Percentiles rank a stretch among this genome's conserved stretches.
Conservation (phyloP, 2,329 filamentous ascomycete genomes). For the Fusarium sp. region DNA sequence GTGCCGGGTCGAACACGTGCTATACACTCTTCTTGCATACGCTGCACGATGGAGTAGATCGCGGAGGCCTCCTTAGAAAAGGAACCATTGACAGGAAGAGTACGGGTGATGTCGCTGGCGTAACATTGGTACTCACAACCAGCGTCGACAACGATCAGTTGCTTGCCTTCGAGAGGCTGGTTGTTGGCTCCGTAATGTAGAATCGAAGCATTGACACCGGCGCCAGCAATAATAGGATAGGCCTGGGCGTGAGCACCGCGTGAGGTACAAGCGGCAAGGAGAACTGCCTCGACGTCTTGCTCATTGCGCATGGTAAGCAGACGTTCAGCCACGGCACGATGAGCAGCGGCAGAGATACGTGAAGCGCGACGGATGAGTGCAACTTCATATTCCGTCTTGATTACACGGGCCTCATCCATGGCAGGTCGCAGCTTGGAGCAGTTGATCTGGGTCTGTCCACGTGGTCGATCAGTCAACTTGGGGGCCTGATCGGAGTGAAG, state of each 20-base stretch:
- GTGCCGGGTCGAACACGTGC: conserved; percentile 74
- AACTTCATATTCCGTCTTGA: conserved; percentile 89
- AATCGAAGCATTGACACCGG: conserved; percentile 83
- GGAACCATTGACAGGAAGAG: conserved; percentile 77
- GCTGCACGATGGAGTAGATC: conserved; percentile 81
- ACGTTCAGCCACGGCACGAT: conserved; percentile 75
- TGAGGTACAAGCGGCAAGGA: conserved; percentile 77
- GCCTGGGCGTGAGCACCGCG: conserved; percentile 80
- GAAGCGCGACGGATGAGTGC: conserved; percentile 84
- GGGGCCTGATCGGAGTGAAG: conserved; percentile 60
- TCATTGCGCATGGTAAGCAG: conserved; percentile 77
- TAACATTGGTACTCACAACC: conserved; percentile 88
- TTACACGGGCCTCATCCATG: conserved; percentile 82
- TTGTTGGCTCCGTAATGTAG: conserved; percentile 90
- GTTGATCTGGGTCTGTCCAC: conserved; percentile 56
- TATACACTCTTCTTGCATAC: conserved; percentile 84
- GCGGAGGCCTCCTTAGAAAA: conserved; percentile 76
- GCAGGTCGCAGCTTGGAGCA: conserved; percentile 68
- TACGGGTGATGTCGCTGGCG: conserved; percentile 89
- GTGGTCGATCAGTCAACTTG: conserved; percentile 52
- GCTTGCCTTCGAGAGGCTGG: conserved; percentile 72
- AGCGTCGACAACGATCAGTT: conserved; percentile 86
- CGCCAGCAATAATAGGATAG: conserved; percentile 89
- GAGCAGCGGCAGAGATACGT: conserved; percentile 79
- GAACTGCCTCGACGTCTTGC: conserved; percentile 83